These are phyloP conservation scores for Wallemia mellicola DNA, from an alignment of 1,284 basidiomycete species.

Conservation along the genomic window DNA sequence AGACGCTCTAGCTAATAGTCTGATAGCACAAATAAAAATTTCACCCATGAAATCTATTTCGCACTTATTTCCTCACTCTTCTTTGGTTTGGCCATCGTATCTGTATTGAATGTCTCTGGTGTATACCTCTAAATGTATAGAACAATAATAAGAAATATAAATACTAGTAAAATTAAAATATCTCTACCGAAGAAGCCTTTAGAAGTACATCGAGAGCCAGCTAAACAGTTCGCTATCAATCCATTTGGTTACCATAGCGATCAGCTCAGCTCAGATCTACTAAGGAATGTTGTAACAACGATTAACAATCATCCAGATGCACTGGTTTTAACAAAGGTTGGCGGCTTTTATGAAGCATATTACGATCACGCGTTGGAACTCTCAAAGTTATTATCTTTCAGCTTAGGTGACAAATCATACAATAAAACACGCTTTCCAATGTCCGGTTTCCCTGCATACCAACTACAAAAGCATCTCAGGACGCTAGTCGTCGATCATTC, in stretches of 20 bases:
- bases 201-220: neutral
- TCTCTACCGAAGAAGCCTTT: neutral
- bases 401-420: conserved; percentile 39
- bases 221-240: no score
- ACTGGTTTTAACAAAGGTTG: conserved; percentile 2
- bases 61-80: neutral
- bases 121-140: neutral
- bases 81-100: neutral
- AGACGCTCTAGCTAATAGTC: neutral
- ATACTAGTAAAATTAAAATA: neutral
- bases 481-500: conserved; percentile 49
- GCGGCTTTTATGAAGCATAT: conserved; percentile 27
- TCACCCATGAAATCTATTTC: neutral
- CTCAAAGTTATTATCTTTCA: conserved; percentile 44
- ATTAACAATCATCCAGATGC: conserved; percentile 3
- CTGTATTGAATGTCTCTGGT: neutral
- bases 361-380: conserved; percentile 65
- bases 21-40: neutral
- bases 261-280: neutral
- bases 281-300: conserved; percentile 1
- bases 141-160: neutral
- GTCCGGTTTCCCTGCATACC: conserved; percentile 68
- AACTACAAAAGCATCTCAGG: conserved; percentile 60
- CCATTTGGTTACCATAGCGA: neutral
- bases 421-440: conserved; percentile 30